Evolutionary conservation across 2,329 filamentous ascomycete species (phyloP), one percentile per base, ranked within the genome.

Genomic region (Myrmaecium sp.): DNA sequence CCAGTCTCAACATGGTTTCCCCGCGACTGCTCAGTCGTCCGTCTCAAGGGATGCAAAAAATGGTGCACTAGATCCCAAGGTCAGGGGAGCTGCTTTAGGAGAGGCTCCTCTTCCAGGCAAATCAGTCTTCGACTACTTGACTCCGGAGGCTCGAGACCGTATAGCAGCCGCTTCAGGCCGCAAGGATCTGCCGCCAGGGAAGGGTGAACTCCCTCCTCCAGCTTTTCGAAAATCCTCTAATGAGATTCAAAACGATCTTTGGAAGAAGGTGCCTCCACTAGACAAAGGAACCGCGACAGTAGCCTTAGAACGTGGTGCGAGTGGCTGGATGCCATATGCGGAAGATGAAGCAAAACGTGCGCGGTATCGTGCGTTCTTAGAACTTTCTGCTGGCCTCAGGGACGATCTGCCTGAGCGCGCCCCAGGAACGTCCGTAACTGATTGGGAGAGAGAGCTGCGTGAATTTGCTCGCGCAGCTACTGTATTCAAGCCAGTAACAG

Each of bases 121-220:
- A 55, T 95, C 89, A 0, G 74, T 98, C 3, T 98, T 95, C 48
- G 84, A 95, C 52, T 98, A 79, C 50, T 65, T 98, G 36, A 79
- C 79, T 0, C 63, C 80, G 0, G 66, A 77, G 17, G 71, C 79
- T 3, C 72, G 89, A 33, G 75, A 86, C 27, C 70, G 74, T 14
- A 65, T 98, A 23, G 82, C 66, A 3, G 63, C 69, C 7, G 73
- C 73, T 1, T 82, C 81, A 3, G 84, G 84, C 1, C 82, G 73
- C 30, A 53, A 54, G 3, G 69, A 86, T 42, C 65, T 98, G 3
- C 89, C 89, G 0, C 69, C 71, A 5, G 89, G 76, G 0, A 58
- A 74, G 2, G 73, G 79, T 27, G 80, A 94, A 52, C 60, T 76
- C 15, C 60, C 61, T 3, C 78, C 79, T 0, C 60, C 64, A 25